These are phyloP conservation scores for Choanephora cucurbitarum DNA, from an alignment of 371 early-diverging fungal genomes.

Conservation along the genomic window DNA sequence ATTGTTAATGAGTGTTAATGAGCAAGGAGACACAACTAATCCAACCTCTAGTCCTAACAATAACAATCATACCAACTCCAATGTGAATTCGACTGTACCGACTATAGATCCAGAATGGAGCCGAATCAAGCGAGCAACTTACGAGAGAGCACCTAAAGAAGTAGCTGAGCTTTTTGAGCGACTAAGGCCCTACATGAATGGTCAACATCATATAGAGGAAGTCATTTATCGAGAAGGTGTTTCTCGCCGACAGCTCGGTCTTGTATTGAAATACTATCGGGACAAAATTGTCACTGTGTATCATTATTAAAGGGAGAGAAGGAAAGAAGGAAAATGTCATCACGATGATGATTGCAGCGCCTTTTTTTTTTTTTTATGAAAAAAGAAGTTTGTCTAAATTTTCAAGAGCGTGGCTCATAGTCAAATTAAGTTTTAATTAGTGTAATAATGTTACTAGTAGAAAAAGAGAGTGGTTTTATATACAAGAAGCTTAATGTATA, in stretches of 20 bases:
- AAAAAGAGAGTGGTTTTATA: too few relatives aligned
- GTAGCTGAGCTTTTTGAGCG: constrained; percentile 62
- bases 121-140: constrained; percentile 30
- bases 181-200: constrained; percentile 78
- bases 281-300: constrained; percentile 58
- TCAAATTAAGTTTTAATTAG: too few relatives aligned
- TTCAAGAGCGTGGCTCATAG: too few relatives aligned
- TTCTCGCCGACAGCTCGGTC: constrained; percentile 60
- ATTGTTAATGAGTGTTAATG: not conserved
- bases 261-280: constrained; percentile 59
- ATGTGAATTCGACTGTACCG: too few relatives aligned
- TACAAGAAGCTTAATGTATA: constrained; percentile 10
- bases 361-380: not conserved
- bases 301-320: constrained; percentile 46
- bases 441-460: too few relatives aligned
- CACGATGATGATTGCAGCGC: too few relatives aligned
- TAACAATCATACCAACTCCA: constrained; percentile 16
- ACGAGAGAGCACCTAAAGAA: constrained; percentile 56
- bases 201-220: constrained; percentile 81
- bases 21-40: constrained; percentile 3
- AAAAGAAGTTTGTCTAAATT: too few relatives aligned
- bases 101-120: constrained; percentile 30
- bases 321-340: not conserved
- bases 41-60: constrained; percentile 29
- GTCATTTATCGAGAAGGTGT: constrained; percentile 79